phyloP scores from a whole-genome alignment of 192 early-diverging fungal genomes.

The Umbelopsis sp. region DNA sequence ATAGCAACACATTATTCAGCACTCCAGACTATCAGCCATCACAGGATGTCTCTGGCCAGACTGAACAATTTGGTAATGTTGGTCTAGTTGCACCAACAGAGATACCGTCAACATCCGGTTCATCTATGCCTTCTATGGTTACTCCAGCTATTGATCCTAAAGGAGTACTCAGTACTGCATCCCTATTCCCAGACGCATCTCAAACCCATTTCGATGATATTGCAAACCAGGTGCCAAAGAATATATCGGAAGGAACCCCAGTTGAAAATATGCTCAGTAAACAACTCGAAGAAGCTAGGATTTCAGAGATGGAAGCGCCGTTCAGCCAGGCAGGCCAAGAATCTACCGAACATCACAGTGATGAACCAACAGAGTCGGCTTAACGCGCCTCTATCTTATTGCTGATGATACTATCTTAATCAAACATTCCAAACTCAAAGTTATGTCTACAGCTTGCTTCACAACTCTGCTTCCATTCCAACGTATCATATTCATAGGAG shows the following conservation, averaged over 20 bases:
- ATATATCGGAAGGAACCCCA: background rate
- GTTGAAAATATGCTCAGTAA: constrained; percentile 3
- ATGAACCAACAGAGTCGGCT: too few species aligned
- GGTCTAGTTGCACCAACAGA: background rate
- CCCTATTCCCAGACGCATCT: background rate
- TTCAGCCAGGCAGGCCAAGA: background rate
- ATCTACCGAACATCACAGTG: too few species aligned
- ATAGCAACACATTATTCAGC: constrained; percentile 33
- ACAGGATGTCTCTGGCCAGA: background rate
- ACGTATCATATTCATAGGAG: background rate
- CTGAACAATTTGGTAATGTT: background rate
- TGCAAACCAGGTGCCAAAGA: background rate
- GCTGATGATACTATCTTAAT: background rate
- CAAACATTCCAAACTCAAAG: background rate
- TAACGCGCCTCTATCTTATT: too few species aligned
- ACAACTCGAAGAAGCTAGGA: background rate
- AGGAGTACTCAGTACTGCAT: background rate
- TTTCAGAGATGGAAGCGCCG: background rate
- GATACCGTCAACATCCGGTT: background rate
- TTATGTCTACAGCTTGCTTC: background rate
- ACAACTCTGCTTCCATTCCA: background rate
- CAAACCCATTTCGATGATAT: background rate
- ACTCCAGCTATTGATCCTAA: background rate
- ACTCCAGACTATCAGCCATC: constrained; percentile 22
- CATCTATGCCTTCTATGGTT: background rate